Base-by-base conservation (phyloP, 2,329 filamentous ascomycete genomes). In the Ophiostoma perfectum region DNA sequence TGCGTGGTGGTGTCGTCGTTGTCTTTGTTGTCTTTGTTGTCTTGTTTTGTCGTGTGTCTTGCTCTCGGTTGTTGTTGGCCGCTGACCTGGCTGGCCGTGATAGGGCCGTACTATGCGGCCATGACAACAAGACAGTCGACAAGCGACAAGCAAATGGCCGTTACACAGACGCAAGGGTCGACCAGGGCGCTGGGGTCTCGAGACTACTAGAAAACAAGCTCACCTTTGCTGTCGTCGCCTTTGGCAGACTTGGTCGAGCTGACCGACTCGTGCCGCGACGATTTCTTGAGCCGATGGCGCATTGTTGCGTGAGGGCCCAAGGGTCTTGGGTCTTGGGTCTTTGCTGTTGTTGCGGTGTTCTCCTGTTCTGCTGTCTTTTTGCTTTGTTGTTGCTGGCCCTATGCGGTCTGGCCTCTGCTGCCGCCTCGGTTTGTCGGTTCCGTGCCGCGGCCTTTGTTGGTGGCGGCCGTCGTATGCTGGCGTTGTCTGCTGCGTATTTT, bases 281-380 rank as follows among this genome's bases (percentile, higher is more conserved):
- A 70, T 64, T 69, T 72, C 16, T 44, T 62, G 8, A 71, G 60
- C 18, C 69, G 36, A 67, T 71, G 70, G 66, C 71, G 71, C 71
- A 72, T 72, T 64, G 45, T 68, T 7, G 65, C 39, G 16, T 39
- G 2, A 16, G 9, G 1, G n/a, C 3, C 7, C 6, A 16, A 52
- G 49, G 11, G 49, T 27, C 12, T 60, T 5, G 55, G 55, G n/a
- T 41, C 4, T 6, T n/a, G 3, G 12, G 12, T 11, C 18, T 38
- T 63, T 41, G 8, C 16, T 3, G 60, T 63, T n/a, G 14, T 62
- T 7, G 6, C 7, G 0, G 5, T 42, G 16, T 18, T 9, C 3
- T 44, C 1, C 16, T 2, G 2, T 42, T 39, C 4, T 62, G 14
- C 8, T 41, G 12, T 41, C 36, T 41, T 16, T 12, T 58, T 62